Base-by-base conservation (phyloP, 2,329 filamentous ascomycete genomes). In the Onygena corvina region DNA sequence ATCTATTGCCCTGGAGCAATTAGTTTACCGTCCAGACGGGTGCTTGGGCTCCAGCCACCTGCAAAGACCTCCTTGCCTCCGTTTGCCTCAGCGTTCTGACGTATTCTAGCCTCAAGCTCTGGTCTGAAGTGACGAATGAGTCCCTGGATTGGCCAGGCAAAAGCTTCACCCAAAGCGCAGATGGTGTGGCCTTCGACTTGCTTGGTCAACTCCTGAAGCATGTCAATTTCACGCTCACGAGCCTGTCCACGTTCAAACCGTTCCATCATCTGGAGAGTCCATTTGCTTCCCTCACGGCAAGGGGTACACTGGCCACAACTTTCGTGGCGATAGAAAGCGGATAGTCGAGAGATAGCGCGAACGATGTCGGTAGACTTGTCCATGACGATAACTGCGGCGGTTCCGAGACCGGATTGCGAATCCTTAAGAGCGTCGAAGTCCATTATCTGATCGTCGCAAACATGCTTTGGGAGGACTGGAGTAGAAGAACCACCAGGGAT, bases 171-270 rank as follows among this genome's bases (percentile, higher is more conserved):
- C 56, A 98, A 75, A 70, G 90, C 92, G 71, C 92, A 98, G 63
- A 98, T 98, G 44, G 92, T 96, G 75, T 98, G 92, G 8, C 92
- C 92, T 74, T 98, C 92, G 54, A 98, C 92, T 73, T 98, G 92
- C 78, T 98, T 98, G 55, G 92, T 98, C 59, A 98, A 74, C 75
- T 98, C 92, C 74, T 95, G 92, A 58, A 98, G 79, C 92, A 98
- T 98, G 68, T 98, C 92, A 66, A 98, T 98, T 72, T 98, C 92
- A 53, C 92, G 79, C 68, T 83, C 81, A 54, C 86, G 81, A 53
- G 86, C 92, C 69, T 86, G 80, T 52, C 92, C 92, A 68, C 85
- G 84, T 75, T 94, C 88, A 60, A 98, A 94, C 50, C 92, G 84
- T 69, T 84, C 76, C 92, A 98, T 96, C 69, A 98, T 96, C 76